phyloP scores from a whole-genome alignment of 2,329 filamentous ascomycete genomes.

The Aspergillus aculeatinus region DNA sequence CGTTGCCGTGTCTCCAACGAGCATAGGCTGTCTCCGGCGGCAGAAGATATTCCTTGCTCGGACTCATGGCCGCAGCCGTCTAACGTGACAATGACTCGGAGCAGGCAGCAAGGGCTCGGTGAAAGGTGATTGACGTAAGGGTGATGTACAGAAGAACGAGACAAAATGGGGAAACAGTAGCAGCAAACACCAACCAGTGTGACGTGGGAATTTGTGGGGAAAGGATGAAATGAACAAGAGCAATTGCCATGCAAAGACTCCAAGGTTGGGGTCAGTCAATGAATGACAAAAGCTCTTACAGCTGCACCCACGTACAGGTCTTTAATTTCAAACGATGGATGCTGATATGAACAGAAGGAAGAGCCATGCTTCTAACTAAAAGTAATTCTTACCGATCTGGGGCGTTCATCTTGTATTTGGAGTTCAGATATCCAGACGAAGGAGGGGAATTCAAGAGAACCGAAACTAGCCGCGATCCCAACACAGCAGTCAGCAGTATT shows the following conservation, averaged over 20 bases:
- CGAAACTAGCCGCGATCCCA: background rate
- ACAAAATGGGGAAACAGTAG: background rate
- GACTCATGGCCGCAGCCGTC: slow-evolving; percentile 8
- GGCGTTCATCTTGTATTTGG: slow-evolving; percentile 48
- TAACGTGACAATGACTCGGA: background rate
- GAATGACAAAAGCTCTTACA: background rate
- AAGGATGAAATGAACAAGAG: background rate
- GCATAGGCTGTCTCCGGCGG: slow-evolving; percentile 21
- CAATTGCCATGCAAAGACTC: background rate
- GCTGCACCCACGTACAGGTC: background rate
- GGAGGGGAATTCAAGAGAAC: background rate
- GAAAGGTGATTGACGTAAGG: background rate
- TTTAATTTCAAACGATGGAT: background rate
- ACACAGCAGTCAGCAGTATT: no score
- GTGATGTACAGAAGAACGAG: background rate
- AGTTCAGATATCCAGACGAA: slow-evolving; percentile 1
- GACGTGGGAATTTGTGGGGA: background rate
- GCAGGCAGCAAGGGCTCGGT: background rate
- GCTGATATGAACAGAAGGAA: background rate
- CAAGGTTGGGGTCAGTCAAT: no score
- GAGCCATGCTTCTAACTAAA: background rate
- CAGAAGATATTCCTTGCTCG: slow-evolving; percentile 19
- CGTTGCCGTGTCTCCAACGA: slow-evolving; percentile 12
- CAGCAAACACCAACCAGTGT: background rate
- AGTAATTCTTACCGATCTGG: slow-evolving; percentile 40